Percentiles rank a stretch among this genome's conserved stretches.
These are phyloP conservation scores for Pachyrhizus erosus DNA, from an alignment of 306 rosid genomes.

Conservation along the genomic window DNA sequence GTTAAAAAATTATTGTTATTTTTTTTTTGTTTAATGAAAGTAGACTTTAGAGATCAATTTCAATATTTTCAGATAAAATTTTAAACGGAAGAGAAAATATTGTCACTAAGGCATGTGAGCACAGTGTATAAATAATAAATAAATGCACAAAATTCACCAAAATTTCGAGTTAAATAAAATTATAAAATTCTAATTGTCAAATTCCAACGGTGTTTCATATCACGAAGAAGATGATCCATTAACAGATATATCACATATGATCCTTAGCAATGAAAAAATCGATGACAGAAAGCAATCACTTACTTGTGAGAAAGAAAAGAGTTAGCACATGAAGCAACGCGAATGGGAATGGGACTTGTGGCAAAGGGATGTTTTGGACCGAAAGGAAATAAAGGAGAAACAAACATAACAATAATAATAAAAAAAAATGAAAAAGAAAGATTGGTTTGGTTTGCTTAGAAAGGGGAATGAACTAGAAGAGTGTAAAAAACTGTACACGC, in stretches of 20 bases:
- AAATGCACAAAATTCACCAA: background rate
- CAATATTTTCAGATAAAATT: constrained; percentile 18
- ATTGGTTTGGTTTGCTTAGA: background rate
- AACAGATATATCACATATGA: background rate
- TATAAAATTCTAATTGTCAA: background rate
- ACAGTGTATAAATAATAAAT: background rate
- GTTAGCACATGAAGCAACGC: background rate
- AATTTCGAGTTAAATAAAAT: background rate
- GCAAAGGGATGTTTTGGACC: too few relatives aligned
- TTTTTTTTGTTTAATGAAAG: background rate
- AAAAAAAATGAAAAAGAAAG: too few relatives aligned
- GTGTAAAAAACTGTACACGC: constrained; percentile 8
- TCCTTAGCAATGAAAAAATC: constrained; percentile 1
- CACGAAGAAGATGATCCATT: background rate
- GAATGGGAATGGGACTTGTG: too few relatives aligned
- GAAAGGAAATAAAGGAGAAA: too few relatives aligned
- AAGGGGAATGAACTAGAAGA: background rate
- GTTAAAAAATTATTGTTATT: background rate
- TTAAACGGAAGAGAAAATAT: background rate
- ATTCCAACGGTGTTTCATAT: constrained; percentile 7
- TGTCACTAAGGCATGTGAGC: constrained; percentile 20
- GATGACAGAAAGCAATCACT: constrained; percentile 13
- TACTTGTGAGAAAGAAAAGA: background rate
- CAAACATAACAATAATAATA: too few relatives aligned
- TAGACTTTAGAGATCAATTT: background rate